phyloP scores from a whole-genome alignment of 331 rosid species.

The Acacia concinna region DNA sequence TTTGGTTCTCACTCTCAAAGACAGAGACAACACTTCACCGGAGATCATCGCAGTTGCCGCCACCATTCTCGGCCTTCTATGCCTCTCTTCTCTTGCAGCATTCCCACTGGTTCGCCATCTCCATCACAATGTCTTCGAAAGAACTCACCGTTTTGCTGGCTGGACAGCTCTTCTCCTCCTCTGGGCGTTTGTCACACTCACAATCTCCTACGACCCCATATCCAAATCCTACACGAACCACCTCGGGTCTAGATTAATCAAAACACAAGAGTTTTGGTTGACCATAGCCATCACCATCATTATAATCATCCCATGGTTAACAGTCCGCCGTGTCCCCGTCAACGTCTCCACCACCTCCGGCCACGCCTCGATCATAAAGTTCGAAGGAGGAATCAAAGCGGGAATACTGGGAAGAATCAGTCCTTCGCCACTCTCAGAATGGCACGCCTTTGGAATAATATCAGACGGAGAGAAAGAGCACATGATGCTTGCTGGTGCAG shows the following conservation, averaged over 20 bases:
- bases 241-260: constrained; percentile 23
- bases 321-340: constrained; percentile 43
- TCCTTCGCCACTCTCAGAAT: constrained; percentile 48
- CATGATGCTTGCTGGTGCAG: constrained; percentile 58
- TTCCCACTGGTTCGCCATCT: constrained; percentile 54
- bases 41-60: constrained; percentile 40
- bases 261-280: constrained; percentile 49
- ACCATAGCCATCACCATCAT: constrained; percentile 38
- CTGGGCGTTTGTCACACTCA: constrained; percentile 47
- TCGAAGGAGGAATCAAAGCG: constrained; percentile 46
- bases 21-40: constrained; percentile 38
- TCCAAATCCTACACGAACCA: constrained; percentile 35
- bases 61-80: constrained; percentile 44
- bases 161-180: constrained; percentile 46
- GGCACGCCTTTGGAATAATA: constrained; percentile 55
- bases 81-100: constrained; percentile 46
- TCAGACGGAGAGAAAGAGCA: constrained; percentile 47
- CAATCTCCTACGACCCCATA: constrained; percentile 39
- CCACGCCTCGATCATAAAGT: constrained; percentile 46
- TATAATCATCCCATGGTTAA: constrained; percentile 53
- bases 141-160: constrained; percentile 47
- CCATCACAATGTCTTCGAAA: constrained; percentile 52
- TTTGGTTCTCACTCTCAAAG: constrained; percentile 36
- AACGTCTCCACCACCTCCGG: constrained; percentile 39
- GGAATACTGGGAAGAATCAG: constrained; percentile 57